Evolutionary conservation across 805 yeast species (phyloP).

Genomic region (Saccharomycopsis sp.): DNA sequence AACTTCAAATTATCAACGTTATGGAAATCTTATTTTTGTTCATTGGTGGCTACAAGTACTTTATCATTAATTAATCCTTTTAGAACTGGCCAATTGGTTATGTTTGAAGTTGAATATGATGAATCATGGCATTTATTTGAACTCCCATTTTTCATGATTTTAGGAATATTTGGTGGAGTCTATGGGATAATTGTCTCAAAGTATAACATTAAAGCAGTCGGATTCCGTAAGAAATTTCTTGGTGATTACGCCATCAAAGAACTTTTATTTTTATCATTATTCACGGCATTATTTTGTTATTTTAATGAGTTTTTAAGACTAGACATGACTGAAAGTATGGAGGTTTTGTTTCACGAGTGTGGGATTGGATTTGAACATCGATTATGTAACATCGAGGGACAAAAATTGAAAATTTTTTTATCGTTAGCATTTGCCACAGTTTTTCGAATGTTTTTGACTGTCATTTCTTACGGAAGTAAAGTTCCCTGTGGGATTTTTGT

Average conservation of each 20-base stretch:
- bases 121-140: conserved; percentile 83
- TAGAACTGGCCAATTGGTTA: conserved; percentile 87
- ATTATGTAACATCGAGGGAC: conserved; percentile 34
- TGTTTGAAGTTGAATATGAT: conserved; percentile 87
- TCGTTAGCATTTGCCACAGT: conserved; percentile 66
- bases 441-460: conserved; percentile 62
- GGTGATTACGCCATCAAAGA: conserved; percentile 58
- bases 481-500: conserved; percentile 98
- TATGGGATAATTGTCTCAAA: conserved; percentile 76
- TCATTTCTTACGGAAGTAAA: conserved; percentile 84
- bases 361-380: conserved; percentile 37
- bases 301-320: conserved; percentile 72
- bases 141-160: conserved; percentile 64
- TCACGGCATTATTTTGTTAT: conserved; percentile 74
- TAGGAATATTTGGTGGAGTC: conserved; percentile 89
- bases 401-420: conserved; percentile 26
- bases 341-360: conserved; percentile 80
- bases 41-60: conserved; percentile 78
- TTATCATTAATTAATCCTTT: conserved; percentile 83
- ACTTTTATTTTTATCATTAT: conserved; percentile 54
- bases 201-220: conserved; percentile 67
- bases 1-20: conserved; percentile 73
- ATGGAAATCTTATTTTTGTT: conserved; percentile 89
- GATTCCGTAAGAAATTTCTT: conserved; percentile 68
- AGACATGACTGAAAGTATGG: conserved; percentile 97